Evolutionary conservation across 1,284 basidiomycete species (phyloP).

Genomic region (Apiotrichum gracile): DNA sequence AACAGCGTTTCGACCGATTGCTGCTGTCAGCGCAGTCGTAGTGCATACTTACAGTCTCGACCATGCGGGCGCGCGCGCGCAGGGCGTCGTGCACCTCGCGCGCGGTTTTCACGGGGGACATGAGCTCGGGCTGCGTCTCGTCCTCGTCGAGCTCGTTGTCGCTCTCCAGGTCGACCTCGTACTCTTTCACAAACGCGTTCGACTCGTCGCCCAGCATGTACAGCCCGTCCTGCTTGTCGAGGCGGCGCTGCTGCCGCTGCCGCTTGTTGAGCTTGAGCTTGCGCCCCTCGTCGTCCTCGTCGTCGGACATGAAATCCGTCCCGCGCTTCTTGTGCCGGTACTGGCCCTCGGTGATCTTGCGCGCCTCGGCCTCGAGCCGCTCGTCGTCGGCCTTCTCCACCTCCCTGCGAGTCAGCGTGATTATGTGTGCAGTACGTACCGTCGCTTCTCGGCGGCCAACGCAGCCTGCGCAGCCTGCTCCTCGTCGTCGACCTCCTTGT

Average conservation of each 20-base stretch:
- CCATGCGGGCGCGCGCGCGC: constrained; percentile 18
- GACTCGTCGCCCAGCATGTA: constrained; percentile 29
- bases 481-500: constrained; percentile 27
- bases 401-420: constrained; percentile 14
- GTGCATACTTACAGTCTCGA: constrained; percentile 16
- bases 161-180: constrained; percentile 26
- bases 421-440: constrained; percentile 17
- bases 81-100: constrained; percentile 18
- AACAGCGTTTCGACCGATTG: background rate
- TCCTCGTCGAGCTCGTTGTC: constrained; percentile 34
- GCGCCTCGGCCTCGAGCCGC: constrained; percentile 30
- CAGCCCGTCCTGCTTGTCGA: constrained; percentile 28
- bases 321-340: constrained; percentile 28
- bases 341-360: constrained; percentile 34
- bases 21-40: background rate
- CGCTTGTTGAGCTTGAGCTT: constrained; percentile 21
- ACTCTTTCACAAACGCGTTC: constrained; percentile 26
- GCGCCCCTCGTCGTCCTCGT: constrained; percentile 24
- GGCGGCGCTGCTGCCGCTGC: constrained; percentile 21
- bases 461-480: constrained; percentile 23
- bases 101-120: constrained; percentile 1
- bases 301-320: constrained; percentile 31
- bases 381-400: constrained; percentile 33
- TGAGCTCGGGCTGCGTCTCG: background rate
- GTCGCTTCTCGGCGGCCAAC: constrained; percentile 28